phyloP scores from a whole-genome alignment of 768 basidiomycete genomes.

The Scleroderma bovista region DNA sequence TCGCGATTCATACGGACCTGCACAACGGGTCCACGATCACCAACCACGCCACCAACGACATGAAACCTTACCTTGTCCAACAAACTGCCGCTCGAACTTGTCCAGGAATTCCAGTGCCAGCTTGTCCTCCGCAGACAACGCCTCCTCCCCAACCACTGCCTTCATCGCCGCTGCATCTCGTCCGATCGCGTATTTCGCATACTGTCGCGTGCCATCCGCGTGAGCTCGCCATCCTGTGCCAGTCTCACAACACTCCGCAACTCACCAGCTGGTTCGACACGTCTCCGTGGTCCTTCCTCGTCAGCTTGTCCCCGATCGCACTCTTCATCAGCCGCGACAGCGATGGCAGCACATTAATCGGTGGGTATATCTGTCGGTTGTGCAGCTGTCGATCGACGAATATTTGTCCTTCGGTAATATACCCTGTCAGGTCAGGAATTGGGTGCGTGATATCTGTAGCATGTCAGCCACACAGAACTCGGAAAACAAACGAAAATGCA shows the following conservation, averaged over 20 bases:
- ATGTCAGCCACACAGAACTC: slow-evolving; percentile 13
- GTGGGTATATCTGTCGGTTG: slow-evolving; percentile 97
- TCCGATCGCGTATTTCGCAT: slow-evolving; percentile 97
- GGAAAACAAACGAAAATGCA: slow-evolving; percentile 13
- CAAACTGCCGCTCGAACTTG: slow-evolving; percentile 96
- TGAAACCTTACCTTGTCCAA: slow-evolving; percentile 74
- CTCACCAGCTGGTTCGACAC: slow-evolving; percentile 96
- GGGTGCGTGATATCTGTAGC: slow-evolving; percentile 97
- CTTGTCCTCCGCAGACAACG: slow-evolving; percentile 91
- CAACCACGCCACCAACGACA: slow-evolving; percentile 5
- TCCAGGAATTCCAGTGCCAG: slow-evolving; percentile 95
- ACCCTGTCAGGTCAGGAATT: slow-evolving; percentile 98
- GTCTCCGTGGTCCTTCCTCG: slow-evolving; percentile 97
- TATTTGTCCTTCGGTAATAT: slow-evolving; percentile 99
- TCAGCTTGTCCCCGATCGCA: slow-evolving; percentile 96
- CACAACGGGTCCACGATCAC: slow-evolving; percentile 4
- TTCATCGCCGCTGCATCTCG: slow-evolving; percentile 98
- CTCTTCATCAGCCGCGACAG: slow-evolving; percentile 99
- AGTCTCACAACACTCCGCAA: slow-evolving; percentile 24
- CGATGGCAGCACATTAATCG: slow-evolving; percentile 98
- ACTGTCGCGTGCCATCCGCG: slow-evolving; percentile 42
- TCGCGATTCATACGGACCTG: slow-evolving; percentile 91
- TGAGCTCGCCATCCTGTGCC: slow-evolving; percentile 9
- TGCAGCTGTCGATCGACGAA: slow-evolving; percentile 96
- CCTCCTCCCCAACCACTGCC: slow-evolving; percentile 98